Conservation (phyloP, 106 monocot species). For the Dendrobium chrysotoxum region DNA sequence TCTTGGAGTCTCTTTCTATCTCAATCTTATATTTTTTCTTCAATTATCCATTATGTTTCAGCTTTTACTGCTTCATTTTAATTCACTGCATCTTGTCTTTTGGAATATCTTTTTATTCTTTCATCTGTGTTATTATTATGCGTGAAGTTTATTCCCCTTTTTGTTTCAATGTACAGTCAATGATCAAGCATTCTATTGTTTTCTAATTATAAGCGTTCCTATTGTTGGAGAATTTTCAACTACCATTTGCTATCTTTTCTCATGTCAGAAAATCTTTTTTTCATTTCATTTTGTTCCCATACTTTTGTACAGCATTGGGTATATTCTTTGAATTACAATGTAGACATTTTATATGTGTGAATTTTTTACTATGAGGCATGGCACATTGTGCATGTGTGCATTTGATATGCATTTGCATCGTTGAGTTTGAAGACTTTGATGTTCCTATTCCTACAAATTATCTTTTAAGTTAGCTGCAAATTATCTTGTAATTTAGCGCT, state of each 20-base stretch:
- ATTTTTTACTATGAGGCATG: not conserved
- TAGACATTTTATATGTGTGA: not conserved
- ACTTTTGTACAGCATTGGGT: not conserved
- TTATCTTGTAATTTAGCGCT: not conserved
- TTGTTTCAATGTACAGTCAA: not conserved
- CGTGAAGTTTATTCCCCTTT: not conserved
- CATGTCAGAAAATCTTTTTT: not conserved
- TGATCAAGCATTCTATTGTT: not conserved
- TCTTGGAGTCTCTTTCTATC: constrained; percentile 1
- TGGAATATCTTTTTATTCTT: not conserved
- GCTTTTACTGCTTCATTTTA: not conserved
- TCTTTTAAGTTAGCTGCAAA: not conserved
- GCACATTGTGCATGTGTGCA: not conserved
- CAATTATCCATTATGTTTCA: constrained; percentile 1
- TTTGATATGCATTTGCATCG: not conserved
- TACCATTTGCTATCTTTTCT: not conserved
- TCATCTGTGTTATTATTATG: not conserved
- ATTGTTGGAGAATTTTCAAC: not conserved
- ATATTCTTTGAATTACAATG: not conserved
- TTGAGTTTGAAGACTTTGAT: not conserved
- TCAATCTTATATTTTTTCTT: not conserved
- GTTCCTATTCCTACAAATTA: not conserved
- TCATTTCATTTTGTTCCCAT: not conserved
- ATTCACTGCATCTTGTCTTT: not conserved
- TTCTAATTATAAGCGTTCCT: not conserved